Evolutionary conservation across 768 basidiomycete species (phyloP), one percentile per base, ranked within the genome.

Genomic region (Auricularia cornea): DNA sequence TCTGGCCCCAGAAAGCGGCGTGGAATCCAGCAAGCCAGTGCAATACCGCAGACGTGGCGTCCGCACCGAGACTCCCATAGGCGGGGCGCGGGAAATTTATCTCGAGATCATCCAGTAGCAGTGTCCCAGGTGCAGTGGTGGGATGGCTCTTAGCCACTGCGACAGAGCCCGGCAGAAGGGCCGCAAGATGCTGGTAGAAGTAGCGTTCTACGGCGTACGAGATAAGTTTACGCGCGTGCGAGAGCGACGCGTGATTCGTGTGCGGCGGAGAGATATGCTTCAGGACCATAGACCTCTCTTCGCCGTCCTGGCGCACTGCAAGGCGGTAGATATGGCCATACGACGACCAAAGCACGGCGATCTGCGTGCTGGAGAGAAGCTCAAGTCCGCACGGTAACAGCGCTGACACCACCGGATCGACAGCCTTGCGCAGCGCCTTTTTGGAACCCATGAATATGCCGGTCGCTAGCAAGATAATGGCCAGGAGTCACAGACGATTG

Each of bases 11-110:
- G 52, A 63, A 63, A 2, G 62, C 59, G 14, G 56, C 57, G 41
- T 63, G 62, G 59, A 63, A 63, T 3, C 30, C 44, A 26, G 62
- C 62, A 20, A 63, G 62, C 62, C 62, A 63, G 38, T 6, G n/a
- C n/a, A 63, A 44, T 5, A 59, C 62, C 10, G 40, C 32, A 18
- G 8, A 20, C 14, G 62, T 59, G 26, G 59, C 57, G 12, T 59
- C 38, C 5, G 12, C 3, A 26, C n/a, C 57, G 3, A 63, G 32
- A 18, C 57, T 59, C 26, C 57, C 62, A 6, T 38, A 51, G 23
- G 57, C 62, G 5, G 57, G 57, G 11, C 38, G 57, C 35, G 62
- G 32, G 62, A 29, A 59, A 31, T 59, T 38, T 16, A 11, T 23
- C 31, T n/a, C 14, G 26, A 62, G 62, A 40, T 62, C 62, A 14